Percentiles rank a stretch among this genome's conserved stretches.
Evolutionary conservation across 2,329 filamentous ascomycete species (phyloP).

Genomic region (Venturia asperata): DNA sequence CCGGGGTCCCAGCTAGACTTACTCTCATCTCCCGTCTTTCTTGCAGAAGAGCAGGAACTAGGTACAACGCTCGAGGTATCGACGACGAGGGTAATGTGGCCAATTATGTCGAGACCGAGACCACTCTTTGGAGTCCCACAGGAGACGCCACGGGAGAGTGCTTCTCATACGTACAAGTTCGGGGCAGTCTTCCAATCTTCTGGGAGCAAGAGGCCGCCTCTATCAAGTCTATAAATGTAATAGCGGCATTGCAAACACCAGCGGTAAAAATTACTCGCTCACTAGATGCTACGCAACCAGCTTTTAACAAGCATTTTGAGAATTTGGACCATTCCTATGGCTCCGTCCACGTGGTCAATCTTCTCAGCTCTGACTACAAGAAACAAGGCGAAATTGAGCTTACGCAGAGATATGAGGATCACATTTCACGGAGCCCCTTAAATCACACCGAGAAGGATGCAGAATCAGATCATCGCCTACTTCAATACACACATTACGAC

Average conservation of each 20-base stretch:
- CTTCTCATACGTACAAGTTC: conserved; percentile 89
- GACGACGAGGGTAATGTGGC: conserved; percentile 96
- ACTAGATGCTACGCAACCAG: conserved; percentile 81
- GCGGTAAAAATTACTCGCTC: conserved; percentile 90
- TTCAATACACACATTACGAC: conserved; percentile 83
- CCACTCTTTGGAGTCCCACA: conserved; percentile 76
- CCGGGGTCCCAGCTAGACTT: conserved; percentile 72
- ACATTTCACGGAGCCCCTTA: conserved; percentile 67
- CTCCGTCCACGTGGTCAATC: conserved; percentile 83
- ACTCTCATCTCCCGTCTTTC: conserved; percentile 89
- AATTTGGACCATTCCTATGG: conserved; percentile 81
- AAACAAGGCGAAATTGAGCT: conserved; percentile 83
- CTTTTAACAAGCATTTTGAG: conserved; percentile 92
- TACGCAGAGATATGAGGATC: conserved; percentile 69
- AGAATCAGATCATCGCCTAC: conserved; percentile 59
- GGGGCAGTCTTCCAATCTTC: conserved; percentile 90
- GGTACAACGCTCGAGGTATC: conserved; percentile 95
- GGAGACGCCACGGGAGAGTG: conserved; percentile 46
- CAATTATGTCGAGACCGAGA: conserved; percentile 98
- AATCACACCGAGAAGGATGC: conserved; percentile 50
- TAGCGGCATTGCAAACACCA: conserved; percentile 57
- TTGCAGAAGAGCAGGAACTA: conserved; percentile 81
- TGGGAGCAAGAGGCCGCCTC: conserved; percentile 92
- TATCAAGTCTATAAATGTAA: conserved; percentile 47
- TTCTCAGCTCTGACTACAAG: conserved; percentile 68